phyloP scores from a whole-genome alignment of 257 asterid species.

The Henckelia pumila region DNA sequence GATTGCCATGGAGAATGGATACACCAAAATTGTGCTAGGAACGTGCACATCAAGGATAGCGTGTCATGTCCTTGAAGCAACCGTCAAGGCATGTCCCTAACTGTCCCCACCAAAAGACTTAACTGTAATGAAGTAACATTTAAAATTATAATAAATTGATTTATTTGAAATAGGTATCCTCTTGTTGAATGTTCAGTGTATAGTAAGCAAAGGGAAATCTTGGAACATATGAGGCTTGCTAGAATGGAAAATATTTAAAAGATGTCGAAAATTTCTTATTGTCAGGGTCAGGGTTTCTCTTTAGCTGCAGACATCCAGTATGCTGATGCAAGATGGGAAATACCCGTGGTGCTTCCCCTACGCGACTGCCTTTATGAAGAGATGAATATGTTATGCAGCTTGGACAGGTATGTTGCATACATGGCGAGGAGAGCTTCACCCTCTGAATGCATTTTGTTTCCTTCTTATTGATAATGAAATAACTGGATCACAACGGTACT shows the following conservation, averaged over 20 bases:
- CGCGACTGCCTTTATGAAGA: slow-evolving; percentile 84
- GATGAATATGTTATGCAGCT: slow-evolving; percentile 66
- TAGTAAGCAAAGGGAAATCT: slow-evolving; percentile 12
- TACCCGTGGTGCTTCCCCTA: slow-evolving; percentile 83
- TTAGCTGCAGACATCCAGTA: slow-evolving; percentile 89
- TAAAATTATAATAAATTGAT: neutral
- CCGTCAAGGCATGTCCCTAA: slow-evolving; percentile 64
- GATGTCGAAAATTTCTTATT: slow-evolving; percentile 10
- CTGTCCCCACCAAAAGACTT: neutral
- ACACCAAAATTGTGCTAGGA: slow-evolving; percentile 70
- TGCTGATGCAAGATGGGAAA: slow-evolving; percentile 85
- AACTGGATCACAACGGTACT: slow-evolving; percentile 32
- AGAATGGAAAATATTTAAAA: neutral
- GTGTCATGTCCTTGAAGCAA: slow-evolving; percentile 91
- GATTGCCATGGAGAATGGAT: slow-evolving; percentile 82
- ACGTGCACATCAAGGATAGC: slow-evolving; percentile 84
- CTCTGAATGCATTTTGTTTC: neutral
- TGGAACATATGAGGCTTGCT: neutral
- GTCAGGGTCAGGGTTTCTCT: slow-evolving; percentile 89
- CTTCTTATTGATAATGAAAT: slow-evolving; percentile 13
- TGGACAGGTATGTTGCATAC: slow-evolving; percentile 62
- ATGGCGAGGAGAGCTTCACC: slow-evolving; percentile 7
- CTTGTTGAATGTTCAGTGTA: neutral
- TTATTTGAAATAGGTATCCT: neutral
- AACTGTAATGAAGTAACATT: neutral